Base-by-base conservation (phyloP, 164 flowering plant species). In the Nymphaea thermarum region DNA sequence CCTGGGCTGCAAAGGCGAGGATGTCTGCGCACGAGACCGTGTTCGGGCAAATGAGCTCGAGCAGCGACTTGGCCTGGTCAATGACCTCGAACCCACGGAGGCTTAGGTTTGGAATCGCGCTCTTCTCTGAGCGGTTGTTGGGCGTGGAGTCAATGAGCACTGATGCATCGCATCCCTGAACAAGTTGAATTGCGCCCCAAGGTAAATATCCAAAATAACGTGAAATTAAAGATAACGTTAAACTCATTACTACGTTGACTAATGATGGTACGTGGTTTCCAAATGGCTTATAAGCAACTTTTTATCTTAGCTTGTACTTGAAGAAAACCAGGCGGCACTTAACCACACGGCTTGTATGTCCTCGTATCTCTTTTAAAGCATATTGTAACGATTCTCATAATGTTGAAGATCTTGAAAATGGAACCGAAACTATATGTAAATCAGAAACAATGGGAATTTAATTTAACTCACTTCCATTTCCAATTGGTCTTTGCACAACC, bases 41-140 rank as follows among this genome's bases (percentile, higher is more conserved):
- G 43, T 41, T 8, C 12, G 63, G 67, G 67, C 72, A 70, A n/a
- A 12, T n/a, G 17, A 6, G 41, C 60, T 70, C 72, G 15, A 70
- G 62, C 3, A 47, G 43, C 1, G 62, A 36, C 64, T 70, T 70
- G n/a, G 80, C 80, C 44, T 75, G 66, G 59, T 80, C 83, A 44
- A 83, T 83, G 18, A 80, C 80, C 36, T 81, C 83, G 67, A 73
- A 83, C 6, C 80, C 86, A 63, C 80, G 62, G 3, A 81, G 36
- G 70, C 80, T 75, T 18, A 75, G 64, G 42, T n/a, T 61, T 2
- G 64, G 36, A 10, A n/a, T 10, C 42, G 64, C 3, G 78, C 36
- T 43, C 44, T 64, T 64, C 66, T 64, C 66, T 15, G 44, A 3
- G 5, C 5, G 5, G 43, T 64, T 36, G 42, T 43, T 42, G 8